Evolutionary conservation across 352 stramenopile species (phyloP), one percentile per base, ranked within the genome.

Genomic region (Phytopythium mirpurense): DNA sequence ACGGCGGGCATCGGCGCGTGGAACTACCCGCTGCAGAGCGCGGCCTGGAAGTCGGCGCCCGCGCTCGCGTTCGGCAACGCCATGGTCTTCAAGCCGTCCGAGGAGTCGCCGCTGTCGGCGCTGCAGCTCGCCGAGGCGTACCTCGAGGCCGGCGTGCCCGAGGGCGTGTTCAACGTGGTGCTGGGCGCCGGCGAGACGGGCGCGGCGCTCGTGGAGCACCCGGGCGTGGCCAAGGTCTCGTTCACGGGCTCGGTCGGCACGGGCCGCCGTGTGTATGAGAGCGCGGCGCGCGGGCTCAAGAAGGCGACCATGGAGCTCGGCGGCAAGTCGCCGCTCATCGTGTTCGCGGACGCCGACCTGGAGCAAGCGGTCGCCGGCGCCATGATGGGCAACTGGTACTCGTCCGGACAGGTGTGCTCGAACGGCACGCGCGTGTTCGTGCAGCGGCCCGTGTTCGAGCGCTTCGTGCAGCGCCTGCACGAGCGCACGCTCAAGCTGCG

Each of bases 21-120:
- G 83, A 93, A 93, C 64, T 93, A 91, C 50, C 80, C 80, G 37
- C 63, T 93, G 40, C 82, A 90, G 48, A 90, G 79, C 37, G 82
- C 82, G 19, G 76, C 69, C 12, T 93, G 82, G 82, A 93, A 93
- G 57, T 89, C 79, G 21, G 82, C 79, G 10, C 79, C 82, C 0
- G 77, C 86, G 14, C 69, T 97, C 31, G 78, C 84, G 16, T 93
- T 90, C 52, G 91, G 91, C 26, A 96, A 95, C 63, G 80, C 86
- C 21, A 89, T 97, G 72, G 81, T 98, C n/a, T 85, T 98, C 58
- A 98, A 98, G 63, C 77, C 88, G 10, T 92, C 85, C 0, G 82
- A 93, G 53, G 78, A 96, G 67, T 97, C 89, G 45, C 88, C 89
- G 15, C 59, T 92, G 29, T 72, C 78, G 21, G 82, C 82, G 21